Conservation (phyloP, 345 rosid species). For the Corchorus olitorius region DNA sequence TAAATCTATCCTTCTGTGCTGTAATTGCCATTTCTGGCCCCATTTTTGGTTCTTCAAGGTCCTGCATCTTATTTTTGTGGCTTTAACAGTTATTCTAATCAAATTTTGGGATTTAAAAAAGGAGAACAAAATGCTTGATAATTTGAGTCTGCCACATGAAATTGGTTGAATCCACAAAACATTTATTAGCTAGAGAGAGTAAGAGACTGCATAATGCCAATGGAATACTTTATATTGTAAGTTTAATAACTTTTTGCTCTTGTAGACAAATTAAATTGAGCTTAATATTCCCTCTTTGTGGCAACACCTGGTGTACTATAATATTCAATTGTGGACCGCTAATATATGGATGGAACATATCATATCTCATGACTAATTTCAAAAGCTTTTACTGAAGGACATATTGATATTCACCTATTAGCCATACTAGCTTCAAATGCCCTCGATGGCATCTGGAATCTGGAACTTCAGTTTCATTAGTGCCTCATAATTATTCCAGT, state of each 20-base stretch:
- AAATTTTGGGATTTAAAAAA: slow-evolving; percentile 5
- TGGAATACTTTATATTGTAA: slow-evolving; percentile 1
- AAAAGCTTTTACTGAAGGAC: background rate
- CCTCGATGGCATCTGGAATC: background rate
- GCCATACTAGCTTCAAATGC: slow-evolving; percentile 4
- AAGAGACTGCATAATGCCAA: background rate
- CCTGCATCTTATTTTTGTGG: background rate
- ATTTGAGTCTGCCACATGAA: background rate
- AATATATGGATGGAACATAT: background rate
- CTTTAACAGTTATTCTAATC: background rate
- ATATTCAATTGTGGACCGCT: background rate
- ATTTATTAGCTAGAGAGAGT: background rate
- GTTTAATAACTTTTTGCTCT: background rate
- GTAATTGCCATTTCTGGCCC: background rate
- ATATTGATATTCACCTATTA: background rate
- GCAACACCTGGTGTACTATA: background rate
- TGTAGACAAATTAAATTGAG: background rate
- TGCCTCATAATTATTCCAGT: background rate
- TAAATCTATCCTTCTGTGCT: background rate
- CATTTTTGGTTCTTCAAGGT: slow-evolving; percentile 2
- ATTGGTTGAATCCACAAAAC: background rate
- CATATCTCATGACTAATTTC: background rate
- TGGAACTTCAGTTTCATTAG: background rate
- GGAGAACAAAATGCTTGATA: background rate
- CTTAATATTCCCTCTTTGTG: background rate